Percentiles rank a stretch among this genome's conserved stretches.
These are phyloP conservation scores for Fraxinus nigra DNA, from an alignment of 305 asterid species.

Conservation along the genomic window DNA sequence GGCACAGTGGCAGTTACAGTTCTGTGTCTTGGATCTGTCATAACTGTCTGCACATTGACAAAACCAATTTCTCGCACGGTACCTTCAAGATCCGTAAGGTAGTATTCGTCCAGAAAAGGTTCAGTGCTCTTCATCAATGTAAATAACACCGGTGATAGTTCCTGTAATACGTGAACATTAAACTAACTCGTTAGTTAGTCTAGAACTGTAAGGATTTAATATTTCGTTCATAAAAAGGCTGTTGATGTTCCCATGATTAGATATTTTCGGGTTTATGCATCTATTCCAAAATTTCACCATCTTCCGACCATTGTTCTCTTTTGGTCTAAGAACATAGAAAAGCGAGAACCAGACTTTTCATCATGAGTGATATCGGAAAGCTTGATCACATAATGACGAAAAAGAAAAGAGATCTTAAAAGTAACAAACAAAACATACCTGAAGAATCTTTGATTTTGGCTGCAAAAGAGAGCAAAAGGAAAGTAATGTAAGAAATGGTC, in stretches of 20 bases:
- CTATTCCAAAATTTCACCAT: not conserved
- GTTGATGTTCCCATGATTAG: not conserved
- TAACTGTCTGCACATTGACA: conserved; percentile 44
- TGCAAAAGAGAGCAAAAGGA: conserved; percentile 40
- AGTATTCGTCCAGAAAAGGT: conserved; percentile 85
- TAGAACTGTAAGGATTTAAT: not conserved
- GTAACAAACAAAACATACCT: conserved; percentile 41
- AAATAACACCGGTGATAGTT: conserved; percentile 77
- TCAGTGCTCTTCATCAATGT: conserved; percentile 95
- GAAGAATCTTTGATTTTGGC: conserved; percentile 97
- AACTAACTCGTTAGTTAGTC: not conserved
- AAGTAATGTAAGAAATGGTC: conserved; percentile 18
- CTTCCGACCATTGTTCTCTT: not conserved
- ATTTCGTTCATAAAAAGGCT: not conserved
- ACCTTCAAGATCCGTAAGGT: conserved; percentile 74
- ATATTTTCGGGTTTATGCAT: not conserved
- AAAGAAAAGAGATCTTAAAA: not conserved
- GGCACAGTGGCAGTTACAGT: conserved; percentile 84
- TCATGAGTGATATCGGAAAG: not conserved
- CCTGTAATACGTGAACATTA: conserved; percentile 40
- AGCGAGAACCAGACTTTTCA: not conserved
- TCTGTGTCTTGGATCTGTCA: conserved; percentile 88
- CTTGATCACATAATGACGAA: not conserved
- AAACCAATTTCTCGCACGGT: conserved; percentile 54
- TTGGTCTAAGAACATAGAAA: not conserved